Conservation (phyloP, 2,329 filamentous ascomycete species). For the Fusarium devonianum region DNA sequence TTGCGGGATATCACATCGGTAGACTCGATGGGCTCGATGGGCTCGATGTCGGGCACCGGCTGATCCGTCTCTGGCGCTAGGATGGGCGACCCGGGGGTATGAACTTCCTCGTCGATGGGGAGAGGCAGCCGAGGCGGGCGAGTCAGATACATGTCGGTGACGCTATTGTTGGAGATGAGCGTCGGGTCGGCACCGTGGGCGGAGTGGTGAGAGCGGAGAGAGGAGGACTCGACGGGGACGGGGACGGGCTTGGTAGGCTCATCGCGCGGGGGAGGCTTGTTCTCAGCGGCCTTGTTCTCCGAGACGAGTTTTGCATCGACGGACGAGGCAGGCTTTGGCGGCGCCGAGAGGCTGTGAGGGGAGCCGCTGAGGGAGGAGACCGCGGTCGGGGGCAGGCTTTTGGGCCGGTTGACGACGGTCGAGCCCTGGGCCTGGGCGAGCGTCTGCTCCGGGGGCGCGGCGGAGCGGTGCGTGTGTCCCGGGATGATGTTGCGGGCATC, state of each 20-base stretch:
- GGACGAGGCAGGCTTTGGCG: slow-evolving; percentile 37
- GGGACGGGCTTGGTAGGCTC: slow-evolving; percentile 64
- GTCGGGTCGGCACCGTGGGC: slow-evolving; percentile 50
- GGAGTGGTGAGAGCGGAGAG: slow-evolving; percentile 48
- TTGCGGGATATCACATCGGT: slow-evolving; percentile 59
- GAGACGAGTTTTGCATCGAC: slow-evolving; percentile 22
- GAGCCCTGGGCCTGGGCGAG: slow-evolving; percentile 67
- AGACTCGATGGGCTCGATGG: too few species aligned
- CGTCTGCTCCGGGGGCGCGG: slow-evolving; percentile 68
- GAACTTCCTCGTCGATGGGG: slow-evolving; percentile 90
- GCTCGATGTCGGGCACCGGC: slow-evolving; percentile 60
- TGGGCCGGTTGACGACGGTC: slow-evolving; percentile 56
- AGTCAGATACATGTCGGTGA: slow-evolving; percentile 69
- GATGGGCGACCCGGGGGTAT: slow-evolving; percentile 90
- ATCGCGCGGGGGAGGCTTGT: slow-evolving; percentile 36
- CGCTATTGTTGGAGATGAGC: slow-evolving; percentile 61
- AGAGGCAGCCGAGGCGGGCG: slow-evolving; percentile 89
- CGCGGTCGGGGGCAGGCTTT: slow-evolving; percentile 57
- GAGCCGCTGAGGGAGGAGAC: slow-evolving; percentile 58
- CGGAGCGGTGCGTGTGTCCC: slow-evolving; percentile 62
- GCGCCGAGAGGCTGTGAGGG: slow-evolving; percentile 50
- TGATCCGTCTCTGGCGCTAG: slow-evolving; percentile 72
- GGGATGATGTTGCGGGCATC: slow-evolving; percentile 59
- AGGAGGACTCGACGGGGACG: slow-evolving; percentile 57
- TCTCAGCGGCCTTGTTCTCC: slow-evolving; percentile 21